Conservation (phyloP, 441 rosid species). For the Gossypium aridum region DNA sequence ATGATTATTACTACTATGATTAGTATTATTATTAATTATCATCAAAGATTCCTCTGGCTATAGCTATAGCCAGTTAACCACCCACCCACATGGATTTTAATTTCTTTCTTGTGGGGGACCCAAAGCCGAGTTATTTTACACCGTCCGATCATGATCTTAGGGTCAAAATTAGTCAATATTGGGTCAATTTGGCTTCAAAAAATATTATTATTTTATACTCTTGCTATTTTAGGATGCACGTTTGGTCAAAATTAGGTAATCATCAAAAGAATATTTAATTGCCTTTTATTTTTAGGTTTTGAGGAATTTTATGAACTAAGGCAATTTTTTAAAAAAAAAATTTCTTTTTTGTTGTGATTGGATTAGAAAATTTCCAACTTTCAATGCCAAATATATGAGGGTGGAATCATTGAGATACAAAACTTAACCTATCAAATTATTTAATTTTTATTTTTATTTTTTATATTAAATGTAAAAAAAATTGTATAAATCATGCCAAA, state of each 20-base stretch:
- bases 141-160: conserved; percentile 17
- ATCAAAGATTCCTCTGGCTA: conserved; percentile 14
- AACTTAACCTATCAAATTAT: no score
- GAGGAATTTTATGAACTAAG: conserved; percentile 23
- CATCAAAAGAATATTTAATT: conserved; percentile 20
- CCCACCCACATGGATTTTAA: conserved; percentile 26
- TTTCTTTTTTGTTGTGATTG: neutral
- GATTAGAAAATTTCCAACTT: no score
- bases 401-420: conserved; percentile 19
- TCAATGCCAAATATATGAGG: neutral
- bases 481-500: no score
- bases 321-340: neutral
- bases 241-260: conserved; percentile 32
- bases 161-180: conserved; percentile 23
- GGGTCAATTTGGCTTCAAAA: conserved; percentile 7
- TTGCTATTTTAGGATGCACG: conserved; percentile 10
- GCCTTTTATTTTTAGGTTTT: neutral
- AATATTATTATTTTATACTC: no score
- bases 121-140: neutral
- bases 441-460: no score
- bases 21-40: neutral
- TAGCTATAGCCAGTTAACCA: conserved; percentile 3
- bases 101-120: conserved; percentile 21
- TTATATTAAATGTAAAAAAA: no score
- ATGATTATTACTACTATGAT: no score